Evolutionary conservation across 345 rosid genomes (phyloP), one percentile per base, ranked within the genome.

Genomic region (Isatis tinctoria): DNA sequence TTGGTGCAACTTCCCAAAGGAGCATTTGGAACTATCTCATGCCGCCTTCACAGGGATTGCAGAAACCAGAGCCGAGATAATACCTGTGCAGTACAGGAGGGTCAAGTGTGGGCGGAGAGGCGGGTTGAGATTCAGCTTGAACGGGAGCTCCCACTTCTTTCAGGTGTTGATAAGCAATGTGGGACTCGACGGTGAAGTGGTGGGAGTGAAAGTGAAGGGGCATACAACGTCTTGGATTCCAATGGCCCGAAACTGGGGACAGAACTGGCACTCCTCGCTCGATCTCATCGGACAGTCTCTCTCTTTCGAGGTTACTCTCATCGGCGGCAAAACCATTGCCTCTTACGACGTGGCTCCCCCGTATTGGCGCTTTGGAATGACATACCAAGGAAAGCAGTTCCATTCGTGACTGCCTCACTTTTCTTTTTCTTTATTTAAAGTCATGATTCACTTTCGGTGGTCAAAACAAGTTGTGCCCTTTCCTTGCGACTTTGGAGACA

Each of bases 221-320:
- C 86, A 92, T 48, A 87, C 26, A 83, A 93, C 98, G 44, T 97
- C 96, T 65, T 93, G 97, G 98, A 85, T 93, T 72, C 90, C 92
- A 10, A 81, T 90, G 98, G 97, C 96, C 40, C 90, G 97, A 77
- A 90, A 93, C 72, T 93, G 98, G 98, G 97, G 98, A 54, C 98
- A 93, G 75, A 88, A 79, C 77, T 85, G 93, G 96, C 96, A 88
- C 52, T 78, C 86, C 80, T 83, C 83, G 52, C 85, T 83, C 66
- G 82, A 89, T 74, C 90, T 93, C 53, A 79, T 48, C 28, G 97
- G 96, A 47, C 97, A 93, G 76, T 96, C 93, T 67, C 81, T 93
- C 10, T 89, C 98, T 51, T 90, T 93, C 37, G 98, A 93, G 84
- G 97, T 90, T 24, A 86, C 88, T 53, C 86, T 86, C 51, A 86